These are phyloP conservation scores for Phialocephala sp. DNA, from an alignment of 2,329 filamentous ascomycete species.

Conservation along the genomic window DNA sequence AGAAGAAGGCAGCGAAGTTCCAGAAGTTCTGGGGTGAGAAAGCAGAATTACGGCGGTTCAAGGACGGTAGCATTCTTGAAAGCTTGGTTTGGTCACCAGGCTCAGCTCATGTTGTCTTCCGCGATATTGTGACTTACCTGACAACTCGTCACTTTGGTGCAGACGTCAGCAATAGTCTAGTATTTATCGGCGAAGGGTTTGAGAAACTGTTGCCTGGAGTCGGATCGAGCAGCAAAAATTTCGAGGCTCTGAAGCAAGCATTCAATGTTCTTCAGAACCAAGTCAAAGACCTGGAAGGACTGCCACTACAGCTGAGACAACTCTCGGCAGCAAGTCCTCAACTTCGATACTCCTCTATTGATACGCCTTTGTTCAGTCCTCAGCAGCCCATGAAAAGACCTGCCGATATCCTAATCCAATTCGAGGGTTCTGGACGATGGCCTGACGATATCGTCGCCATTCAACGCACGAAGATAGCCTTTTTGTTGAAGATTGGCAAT, in stretches of 20 bases:
- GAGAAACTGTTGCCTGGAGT: constrained; percentile 48
- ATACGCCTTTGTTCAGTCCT: constrained; percentile 54
- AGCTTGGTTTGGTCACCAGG: constrained; percentile 83
- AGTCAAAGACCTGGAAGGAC: constrained; percentile 76
- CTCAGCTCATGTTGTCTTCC: constrained; percentile 67
- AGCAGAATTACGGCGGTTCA: constrained; percentile 90
- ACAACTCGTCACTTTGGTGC: constrained; percentile 72
- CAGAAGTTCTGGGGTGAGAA: constrained; percentile 95
- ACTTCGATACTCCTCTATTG: constrained; percentile 74
- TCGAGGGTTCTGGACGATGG: constrained; percentile 93
- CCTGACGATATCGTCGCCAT: constrained; percentile 90
- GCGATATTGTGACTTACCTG: constrained; percentile 79
- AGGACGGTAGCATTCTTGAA: constrained; percentile 91
- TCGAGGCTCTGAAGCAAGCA: constrained; percentile 70
- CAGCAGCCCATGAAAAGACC: constrained; percentile 52
- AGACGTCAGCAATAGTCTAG: constrained; percentile 47
- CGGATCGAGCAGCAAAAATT: constrained; percentile 54
- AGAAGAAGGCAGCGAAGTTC: constrained; percentile 80
- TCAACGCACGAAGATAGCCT: constrained; percentile 91
- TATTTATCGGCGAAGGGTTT: constrained; percentile 53
- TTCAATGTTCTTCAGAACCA: constrained; percentile 78
- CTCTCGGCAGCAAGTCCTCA: constrained; percentile 74
- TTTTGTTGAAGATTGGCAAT: constrained; percentile 70
- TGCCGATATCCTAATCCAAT: constrained; percentile 83
- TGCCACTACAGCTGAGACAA: constrained; percentile 87